Evolutionary conservation across 345 rosid species (phyloP).

Genomic region (Turritis glabra): DNA sequence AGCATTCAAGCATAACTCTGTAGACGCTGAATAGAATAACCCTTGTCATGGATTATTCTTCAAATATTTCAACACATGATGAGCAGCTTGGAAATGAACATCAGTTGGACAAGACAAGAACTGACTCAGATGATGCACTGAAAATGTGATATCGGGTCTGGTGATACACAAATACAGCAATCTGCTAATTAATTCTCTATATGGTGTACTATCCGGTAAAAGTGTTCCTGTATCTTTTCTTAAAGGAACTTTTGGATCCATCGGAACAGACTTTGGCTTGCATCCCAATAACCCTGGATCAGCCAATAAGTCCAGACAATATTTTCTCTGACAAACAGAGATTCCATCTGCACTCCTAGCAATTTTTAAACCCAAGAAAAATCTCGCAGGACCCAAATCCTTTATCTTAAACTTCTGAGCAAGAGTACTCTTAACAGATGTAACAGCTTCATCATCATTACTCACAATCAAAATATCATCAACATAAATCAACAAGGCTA

Average conservation of each 20-base stretch:
- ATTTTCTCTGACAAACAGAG: not conserved
- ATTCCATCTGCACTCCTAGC: not conserved
- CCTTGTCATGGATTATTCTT: not conserved
- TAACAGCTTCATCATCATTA: not conserved
- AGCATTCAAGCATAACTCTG: not conserved
- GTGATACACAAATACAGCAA: not conserved
- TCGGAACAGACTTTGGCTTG: not conserved
- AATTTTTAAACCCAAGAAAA: not conserved
- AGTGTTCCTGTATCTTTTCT: not conserved
- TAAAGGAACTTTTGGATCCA: not conserved
- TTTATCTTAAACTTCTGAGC: rapidly evolving
- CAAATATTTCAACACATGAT: not conserved
- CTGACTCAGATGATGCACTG: not conserved
- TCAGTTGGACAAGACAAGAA: not conserved
- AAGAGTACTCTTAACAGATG: not conserved
- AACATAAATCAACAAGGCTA: no score
- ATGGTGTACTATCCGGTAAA: not conserved
- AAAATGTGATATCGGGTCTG: not conserved
- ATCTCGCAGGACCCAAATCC: not conserved
- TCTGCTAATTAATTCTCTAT: rapidly evolving
- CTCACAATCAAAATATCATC: not conserved
- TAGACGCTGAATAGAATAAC: not conserved
- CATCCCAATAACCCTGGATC: not conserved
- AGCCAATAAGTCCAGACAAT: not conserved
- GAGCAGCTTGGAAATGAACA: not conserved